Evolutionary conservation across 805 yeast species (phyloP).

Genomic region (Cyberlindnera xishuangbannaensis): DNA sequence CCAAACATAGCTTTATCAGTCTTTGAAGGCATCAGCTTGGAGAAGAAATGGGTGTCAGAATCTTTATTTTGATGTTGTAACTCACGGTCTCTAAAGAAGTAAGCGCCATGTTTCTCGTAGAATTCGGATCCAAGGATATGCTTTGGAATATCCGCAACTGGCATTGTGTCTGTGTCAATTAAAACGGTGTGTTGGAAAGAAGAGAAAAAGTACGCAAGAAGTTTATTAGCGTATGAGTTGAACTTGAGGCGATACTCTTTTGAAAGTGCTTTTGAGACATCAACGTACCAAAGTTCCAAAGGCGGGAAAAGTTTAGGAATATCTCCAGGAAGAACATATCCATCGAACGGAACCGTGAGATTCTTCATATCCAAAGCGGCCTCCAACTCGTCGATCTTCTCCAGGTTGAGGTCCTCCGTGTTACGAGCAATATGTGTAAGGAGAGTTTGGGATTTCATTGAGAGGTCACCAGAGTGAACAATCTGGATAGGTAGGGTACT

Average conservation of each 20-base stretch:
- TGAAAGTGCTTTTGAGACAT: slow-evolving; percentile 23
- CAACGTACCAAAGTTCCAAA: slow-evolving; percentile 38
- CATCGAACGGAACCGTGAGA: slow-evolving; percentile 6
- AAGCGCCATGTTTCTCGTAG: slow-evolving; percentile 31
- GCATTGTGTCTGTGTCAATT: slow-evolving; percentile 47
- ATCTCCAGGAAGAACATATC: slow-evolving; percentile 3
- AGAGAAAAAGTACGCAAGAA: slow-evolving; percentile 42
- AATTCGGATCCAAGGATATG: slow-evolving; percentile 28
- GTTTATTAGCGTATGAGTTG: slow-evolving; percentile 39
- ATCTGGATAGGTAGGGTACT: slow-evolving; percentile 38
- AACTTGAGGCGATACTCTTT: slow-evolving; percentile 22
- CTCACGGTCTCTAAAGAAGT: slow-evolving; percentile 44
- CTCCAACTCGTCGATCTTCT: slow-evolving; percentile 12
- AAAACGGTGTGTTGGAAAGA: slow-evolving; percentile 44
- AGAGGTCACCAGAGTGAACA: slow-evolving; percentile 33
- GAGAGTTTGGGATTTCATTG: slow-evolving; percentile 23
- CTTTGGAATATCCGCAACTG: slow-evolving; percentile 34
- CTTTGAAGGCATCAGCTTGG: slow-evolving; percentile 37
- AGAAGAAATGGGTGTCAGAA: slow-evolving; percentile 33
- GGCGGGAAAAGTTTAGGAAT: slow-evolving; percentile 19
- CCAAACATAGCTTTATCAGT: slow-evolving; percentile 31
- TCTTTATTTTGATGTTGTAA: slow-evolving; percentile 22
- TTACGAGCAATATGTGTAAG: slow-evolving; percentile 31
- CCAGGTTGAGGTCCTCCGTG: slow-evolving; percentile 3
- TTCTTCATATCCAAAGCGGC: slow-evolving; percentile 3